These are phyloP conservation scores for Musa balbisiana DNA, from an alignment of 202 grass and related monocot genomes.

Conservation along the genomic window DNA sequence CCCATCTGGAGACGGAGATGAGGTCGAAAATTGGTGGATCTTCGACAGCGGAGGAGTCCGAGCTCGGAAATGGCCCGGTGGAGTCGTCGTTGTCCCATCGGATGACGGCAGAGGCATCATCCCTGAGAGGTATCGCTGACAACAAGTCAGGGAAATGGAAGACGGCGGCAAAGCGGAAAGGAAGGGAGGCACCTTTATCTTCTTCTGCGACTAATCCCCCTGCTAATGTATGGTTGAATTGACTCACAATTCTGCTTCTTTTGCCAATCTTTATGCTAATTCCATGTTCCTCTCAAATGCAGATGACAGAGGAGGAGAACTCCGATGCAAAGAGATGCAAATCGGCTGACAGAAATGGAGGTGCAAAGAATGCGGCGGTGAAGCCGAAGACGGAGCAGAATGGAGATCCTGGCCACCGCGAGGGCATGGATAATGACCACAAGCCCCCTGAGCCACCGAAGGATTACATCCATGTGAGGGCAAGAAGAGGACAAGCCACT, in stretches of 20 bases:
- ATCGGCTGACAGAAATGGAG: not conserved
- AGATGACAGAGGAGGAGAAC: constrained; percentile 37
- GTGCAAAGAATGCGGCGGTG: not conserved
- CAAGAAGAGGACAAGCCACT: constrained; percentile 85
- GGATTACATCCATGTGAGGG: constrained; percentile 95
- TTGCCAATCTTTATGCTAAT: not conserved
- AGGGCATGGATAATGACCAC: constrained; percentile 47
- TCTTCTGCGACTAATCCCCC: not conserved
- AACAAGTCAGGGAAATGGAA: constrained; percentile 59
- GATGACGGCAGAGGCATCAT: not conserved
- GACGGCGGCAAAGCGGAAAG: constrained; percentile 21
- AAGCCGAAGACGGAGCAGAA: constrained; percentile 47
- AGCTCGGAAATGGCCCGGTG: not conserved
- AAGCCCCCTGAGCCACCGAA: constrained; percentile 56
- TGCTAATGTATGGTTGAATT: not conserved
- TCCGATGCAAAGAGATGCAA: constrained; percentile 45
- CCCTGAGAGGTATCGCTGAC: constrained; percentile 15
- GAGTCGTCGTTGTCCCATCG: not conserved
- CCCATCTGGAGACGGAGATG: constrained; percentile 1
- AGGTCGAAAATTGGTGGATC: not conserved
- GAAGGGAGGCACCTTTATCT: constrained; percentile 9
- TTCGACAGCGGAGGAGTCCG: not conserved
- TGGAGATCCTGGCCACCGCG: constrained; percentile 28
- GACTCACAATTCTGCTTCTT: not conserved
- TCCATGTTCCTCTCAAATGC: constrained; percentile 8